Percentiles rank a stretch among this genome's conserved stretches.
Evolutionary conservation across 306 rosid species (phyloP).

Genomic region (Erythrophleum fordii): DNA sequence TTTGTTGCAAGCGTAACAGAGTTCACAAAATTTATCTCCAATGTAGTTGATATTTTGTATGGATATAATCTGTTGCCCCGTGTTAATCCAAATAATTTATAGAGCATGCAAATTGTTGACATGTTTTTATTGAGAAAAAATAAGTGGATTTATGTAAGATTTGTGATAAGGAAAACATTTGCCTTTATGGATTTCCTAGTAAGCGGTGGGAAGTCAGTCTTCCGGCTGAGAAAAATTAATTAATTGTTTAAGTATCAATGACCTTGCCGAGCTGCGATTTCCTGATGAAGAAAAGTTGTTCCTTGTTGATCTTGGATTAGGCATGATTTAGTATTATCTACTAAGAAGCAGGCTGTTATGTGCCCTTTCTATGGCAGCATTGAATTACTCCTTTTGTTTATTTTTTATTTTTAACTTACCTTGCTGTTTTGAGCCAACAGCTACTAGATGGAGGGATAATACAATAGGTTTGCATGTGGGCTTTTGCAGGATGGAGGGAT

Average conservation of each 20-base stretch:
- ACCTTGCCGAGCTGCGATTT: too few species aligned
- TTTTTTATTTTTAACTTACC: background rate
- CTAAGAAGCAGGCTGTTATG: background rate
- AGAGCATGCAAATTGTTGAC: background rate
- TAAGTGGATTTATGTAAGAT: background rate
- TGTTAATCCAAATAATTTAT: background rate
- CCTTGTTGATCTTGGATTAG: conserved; percentile 91
- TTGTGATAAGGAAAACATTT: conserved; percentile 64
- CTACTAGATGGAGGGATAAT: conserved; percentile 75
- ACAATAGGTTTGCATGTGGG: conserved; percentile 70
- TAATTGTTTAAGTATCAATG: too few species aligned
- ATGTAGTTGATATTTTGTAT: background rate
- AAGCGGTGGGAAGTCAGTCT: conserved; percentile 75
- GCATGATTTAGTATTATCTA: conserved; percentile 48
- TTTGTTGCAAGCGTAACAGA: too few species aligned
- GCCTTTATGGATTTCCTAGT: conserved; percentile 80
- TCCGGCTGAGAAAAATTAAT: conserved; percentile 70
- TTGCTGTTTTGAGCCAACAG: conserved; percentile 53
- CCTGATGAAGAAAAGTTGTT: conserved; percentile 83
- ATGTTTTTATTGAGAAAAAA: background rate
- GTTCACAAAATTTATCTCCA: background rate
- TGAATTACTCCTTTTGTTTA: conserved; percentile 15
- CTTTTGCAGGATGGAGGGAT: too few species aligned
- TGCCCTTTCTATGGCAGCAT: background rate
- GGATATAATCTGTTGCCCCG: background rate